Evolutionary conservation across 2,329 filamentous ascomycete species (phyloP).

Genomic region (Spiromastix sp.): DNA sequence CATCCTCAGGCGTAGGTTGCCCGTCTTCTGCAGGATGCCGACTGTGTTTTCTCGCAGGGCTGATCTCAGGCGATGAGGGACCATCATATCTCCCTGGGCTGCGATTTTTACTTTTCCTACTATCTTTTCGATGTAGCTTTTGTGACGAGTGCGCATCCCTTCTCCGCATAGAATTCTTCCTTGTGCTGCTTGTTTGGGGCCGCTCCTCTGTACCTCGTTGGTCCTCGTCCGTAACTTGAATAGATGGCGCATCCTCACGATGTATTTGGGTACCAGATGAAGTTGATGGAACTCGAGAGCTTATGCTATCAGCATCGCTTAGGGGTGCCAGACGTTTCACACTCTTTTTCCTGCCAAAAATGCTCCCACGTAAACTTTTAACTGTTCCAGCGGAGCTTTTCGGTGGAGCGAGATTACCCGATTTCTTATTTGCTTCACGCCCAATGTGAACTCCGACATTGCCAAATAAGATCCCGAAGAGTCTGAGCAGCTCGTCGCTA

Average conservation of each 20-base stretch:
- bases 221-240: constrained; percentile 64
- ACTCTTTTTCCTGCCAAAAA: constrained; percentile 58
- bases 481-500: constrained; percentile 69
- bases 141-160: constrained; percentile 9
- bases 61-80: not conserved
- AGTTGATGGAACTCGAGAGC: constrained; percentile 14
- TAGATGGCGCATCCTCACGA: constrained; percentile 47
- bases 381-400: constrained; percentile 62
- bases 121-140: constrained; percentile 24
- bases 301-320: constrained; percentile 14
- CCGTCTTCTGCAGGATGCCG: constrained; percentile 2
- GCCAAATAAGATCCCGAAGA: constrained; percentile 76
- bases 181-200: constrained; percentile 14
- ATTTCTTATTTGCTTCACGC: constrained; percentile 13
- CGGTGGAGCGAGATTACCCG: constrained; percentile 45
- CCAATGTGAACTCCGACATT: constrained; percentile 37
- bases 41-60: constrained; percentile 3
- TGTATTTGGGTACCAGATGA: constrained; percentile 15
- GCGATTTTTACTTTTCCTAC: constrained; percentile 19
- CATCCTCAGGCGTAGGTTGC: not conserved
- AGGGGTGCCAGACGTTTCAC: constrained; percentile 33
- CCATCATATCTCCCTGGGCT: constrained; percentile 13
- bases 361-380: constrained; percentile 60
- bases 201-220: constrained; percentile 18
- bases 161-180: constrained; percentile 21